phyloP scores from a whole-genome alignment of 345 rosid genomes.

The Ceriops zippeliana region DNA sequence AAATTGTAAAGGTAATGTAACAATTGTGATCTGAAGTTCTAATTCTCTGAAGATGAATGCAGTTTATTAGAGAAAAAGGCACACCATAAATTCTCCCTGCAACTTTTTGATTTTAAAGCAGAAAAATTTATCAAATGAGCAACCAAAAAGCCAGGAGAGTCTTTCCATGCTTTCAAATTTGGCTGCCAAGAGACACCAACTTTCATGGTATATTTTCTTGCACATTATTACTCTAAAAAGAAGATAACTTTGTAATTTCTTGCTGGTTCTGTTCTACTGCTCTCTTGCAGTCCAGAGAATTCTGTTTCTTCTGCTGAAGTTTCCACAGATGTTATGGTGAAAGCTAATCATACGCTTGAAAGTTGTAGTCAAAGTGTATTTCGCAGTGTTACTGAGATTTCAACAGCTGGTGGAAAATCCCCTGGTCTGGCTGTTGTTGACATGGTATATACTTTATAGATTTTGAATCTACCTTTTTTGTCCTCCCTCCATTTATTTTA shows the following conservation, averaged over 20 bases:
- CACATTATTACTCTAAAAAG: not conserved
- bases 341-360: slow-evolving; percentile 42
- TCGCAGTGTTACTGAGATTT: slow-evolving; percentile 79
- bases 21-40: not conserved
- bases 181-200: slow-evolving; percentile 51
- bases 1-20: slow-evolving; percentile 51
- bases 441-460: slow-evolving; percentile 60
- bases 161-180: slow-evolving; percentile 49
- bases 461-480: slow-evolving; percentile 15
- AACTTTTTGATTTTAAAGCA: slow-evolving; percentile 25
- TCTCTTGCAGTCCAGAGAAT: slow-evolving; percentile 41
- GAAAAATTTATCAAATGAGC: slow-evolving; percentile 50
- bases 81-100: slow-evolving; percentile 13
- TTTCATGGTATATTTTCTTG: slow-evolving; percentile 41
- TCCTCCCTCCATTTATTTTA: slow-evolving; percentile 9
- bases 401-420: slow-evolving; percentile 52
- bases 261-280: slow-evolving; percentile 13
- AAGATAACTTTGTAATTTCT: not conserved
- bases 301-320: slow-evolving; percentile 38
- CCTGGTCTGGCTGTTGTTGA: slow-evolving; percentile 51
- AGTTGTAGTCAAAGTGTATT: slow-evolving; percentile 60
- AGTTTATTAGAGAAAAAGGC: not conserved
- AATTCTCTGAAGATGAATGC: not conserved
- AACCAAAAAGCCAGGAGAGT: slow-evolving; percentile 40
- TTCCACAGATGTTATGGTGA: slow-evolving; percentile 33